These are phyloP conservation scores for Starmerella bombicola DNA, from an alignment of 805 yeast species.

Conservation along the genomic window DNA sequence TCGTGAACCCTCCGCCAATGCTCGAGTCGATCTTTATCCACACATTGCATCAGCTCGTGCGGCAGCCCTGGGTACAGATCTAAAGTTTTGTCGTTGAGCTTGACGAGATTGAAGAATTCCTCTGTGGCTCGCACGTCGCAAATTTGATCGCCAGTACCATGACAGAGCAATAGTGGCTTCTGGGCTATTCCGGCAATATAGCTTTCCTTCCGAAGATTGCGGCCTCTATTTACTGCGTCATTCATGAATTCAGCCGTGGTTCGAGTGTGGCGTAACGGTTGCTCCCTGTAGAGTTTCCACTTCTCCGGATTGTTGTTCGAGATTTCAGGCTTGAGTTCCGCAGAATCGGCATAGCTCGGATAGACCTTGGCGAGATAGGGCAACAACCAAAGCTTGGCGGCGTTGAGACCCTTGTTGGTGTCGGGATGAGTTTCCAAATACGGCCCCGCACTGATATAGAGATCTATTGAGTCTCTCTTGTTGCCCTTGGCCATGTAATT, in stretches of 20 bases:
- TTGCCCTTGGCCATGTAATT: constrained; percentile 30
- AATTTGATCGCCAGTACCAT: constrained; percentile 32
- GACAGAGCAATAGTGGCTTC: constrained; percentile 28
- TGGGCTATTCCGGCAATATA: constrained; percentile 25
- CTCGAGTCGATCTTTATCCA: constrained; percentile 12
- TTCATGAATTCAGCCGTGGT: constrained; percentile 26
- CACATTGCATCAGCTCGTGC: constrained; percentile 22
- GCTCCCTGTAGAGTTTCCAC: constrained; percentile 20
- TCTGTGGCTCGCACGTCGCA: constrained; percentile 17
- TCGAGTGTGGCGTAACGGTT: constrained; percentile 23
- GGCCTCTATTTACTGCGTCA: constrained; percentile 30
- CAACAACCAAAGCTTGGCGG: constrained; percentile 21
- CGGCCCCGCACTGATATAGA: constrained; percentile 29
- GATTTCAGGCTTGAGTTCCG: constrained; percentile 21
- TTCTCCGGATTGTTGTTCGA: constrained; percentile 25
- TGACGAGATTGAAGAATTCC: constrained; percentile 12
- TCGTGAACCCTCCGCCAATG: constrained; percentile 12
- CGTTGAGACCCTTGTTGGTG: constrained; percentile 21
- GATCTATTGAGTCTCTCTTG: constrained; percentile 26
- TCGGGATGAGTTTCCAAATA: constrained; percentile 23
- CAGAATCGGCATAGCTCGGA: constrained; percentile 24
- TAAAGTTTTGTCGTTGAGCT: constrained; percentile 20
- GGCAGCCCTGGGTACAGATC: constrained; percentile 17
- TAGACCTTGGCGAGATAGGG: constrained; percentile 22
- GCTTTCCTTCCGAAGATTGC: constrained; percentile 24